Evolutionary conservation across 768 basidiomycete genomes (phyloP), one percentile per base, ranked within the genome.

Genomic region (Kwoniella pini): DNA sequence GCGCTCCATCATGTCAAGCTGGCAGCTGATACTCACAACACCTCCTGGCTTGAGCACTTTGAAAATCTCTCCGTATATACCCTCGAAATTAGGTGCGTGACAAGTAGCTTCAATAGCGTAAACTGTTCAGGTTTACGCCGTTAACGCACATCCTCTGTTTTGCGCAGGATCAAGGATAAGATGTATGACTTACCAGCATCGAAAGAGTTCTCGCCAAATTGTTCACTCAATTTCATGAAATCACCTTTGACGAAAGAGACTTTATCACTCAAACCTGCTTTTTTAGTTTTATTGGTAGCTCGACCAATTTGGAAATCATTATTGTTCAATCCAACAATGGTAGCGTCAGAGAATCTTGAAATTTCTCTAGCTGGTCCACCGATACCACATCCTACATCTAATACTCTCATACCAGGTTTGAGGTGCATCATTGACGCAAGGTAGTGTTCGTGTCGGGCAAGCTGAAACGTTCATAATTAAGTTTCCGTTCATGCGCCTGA

Each of bases 101-200:
- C 89, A 88, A 26, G 96, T 99, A 0, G 96, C 95, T 82, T 99
- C 96, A 65, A 99, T 97, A 46, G 94, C 93, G 74, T 96, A 95
- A 30, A 93, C 91, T 90, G 55, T 13, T n/a, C 26, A 21, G 17
- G 3, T 17, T 46, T n/a, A 40, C n/a, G n/a, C n/a, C n/a, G n/a
- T 27, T 12, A 49, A n/a, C 42, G 49, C 19, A 39, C 26, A 5
- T n/a, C 38, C 5, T 33, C 27, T 52, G 27, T 36, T 1, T 19
- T 22, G 19, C 13, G 2, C 2, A n/a, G 13, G 30, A 21, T 46
- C 30, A 3, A 19, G 13, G 7, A 1, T 3, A 19, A 36, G n/a
- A n/a, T 19, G 43, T 5, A 31, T 30, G 15, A 82, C 85, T 45
- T 62, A 90, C 92, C 90, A 54, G 96, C 96, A 81, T 99, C 96